Evolutionary conservation across 1,139 yeast species (phyloP), one percentile per base, ranked within the genome.

Genomic region (Suhomyces coccinellae): DNA sequence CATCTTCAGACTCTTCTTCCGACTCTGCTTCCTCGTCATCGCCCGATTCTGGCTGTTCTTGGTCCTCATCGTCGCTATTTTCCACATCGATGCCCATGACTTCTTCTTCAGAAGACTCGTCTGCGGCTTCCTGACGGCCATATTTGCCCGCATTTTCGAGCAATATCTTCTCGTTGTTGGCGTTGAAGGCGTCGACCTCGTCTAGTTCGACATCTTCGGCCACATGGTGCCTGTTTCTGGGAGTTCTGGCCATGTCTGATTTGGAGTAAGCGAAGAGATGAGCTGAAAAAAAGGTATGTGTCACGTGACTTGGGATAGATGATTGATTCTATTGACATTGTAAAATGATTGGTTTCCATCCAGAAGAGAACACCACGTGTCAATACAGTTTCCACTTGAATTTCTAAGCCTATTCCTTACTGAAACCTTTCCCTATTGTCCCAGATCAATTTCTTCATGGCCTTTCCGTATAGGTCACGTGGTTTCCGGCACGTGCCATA

Each of bases 121-220:
- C 73, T 3, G 63, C 66, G 4, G 64, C 71, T 17, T 52, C 55
- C 26, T 53, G 58, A 43, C 53, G 53, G 11, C 62, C 65, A 46
- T 71, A 72, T 33, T 73, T 62, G 32, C 79, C 83, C 1, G 91
- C 86, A 41, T 78, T 71, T 4, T 80, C 82, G 40, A 85, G 65
- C 46, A 86, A 58, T 10, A 84, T 64, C 60, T 81, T 77, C 55
- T 85, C 91, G 54, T 75, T 75, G 50, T 79, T 80, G n/a, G 79
- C 79, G 54, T 83, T 82, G 63, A 86, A 85, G 24, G 77, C 80
- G 59, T 87, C 95, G 10, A 87, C 85, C 56, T 86, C 95, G 59
- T 84, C 83, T 30, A 77, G 60, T 10, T 71, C 80, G 41, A 65
- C 57, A 16, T 70, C 72, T 8, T 29, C 45, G 51, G 51, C 56